These are phyloP conservation scores for Umbelopsis ramanniana DNA, from an alignment of 192 early-diverging fungal genomes.

Conservation along the genomic window DNA sequence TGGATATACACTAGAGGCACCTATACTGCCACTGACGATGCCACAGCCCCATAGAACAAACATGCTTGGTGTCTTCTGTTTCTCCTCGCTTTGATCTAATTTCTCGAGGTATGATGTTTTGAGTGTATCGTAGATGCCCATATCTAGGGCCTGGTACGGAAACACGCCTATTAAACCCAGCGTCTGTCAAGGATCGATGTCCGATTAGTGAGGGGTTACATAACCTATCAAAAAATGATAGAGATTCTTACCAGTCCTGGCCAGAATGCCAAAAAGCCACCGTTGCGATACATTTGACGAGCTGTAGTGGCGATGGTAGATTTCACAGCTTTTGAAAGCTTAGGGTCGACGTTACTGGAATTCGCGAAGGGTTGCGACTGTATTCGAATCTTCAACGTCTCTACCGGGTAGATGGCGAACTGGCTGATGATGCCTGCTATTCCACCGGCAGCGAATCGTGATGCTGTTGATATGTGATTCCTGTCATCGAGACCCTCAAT, in stretches of 20 bases:
- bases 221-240: too few species aligned
- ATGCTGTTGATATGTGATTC: constrained; percentile 37
- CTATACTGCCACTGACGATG: constrained; percentile 64
- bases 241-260: constrained; percentile 33
- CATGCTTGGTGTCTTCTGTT: constrained; percentile 45
- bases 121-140: constrained; percentile 74
- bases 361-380: constrained; percentile 59
- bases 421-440: constrained; percentile 71
- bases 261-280: constrained; percentile 69
- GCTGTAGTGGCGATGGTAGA: constrained; percentile 50
- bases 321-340: constrained; percentile 4
- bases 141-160: constrained; percentile 77
- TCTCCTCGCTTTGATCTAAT: constrained; percentile 38
- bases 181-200: constrained; percentile 20
- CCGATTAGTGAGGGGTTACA: not conserved
- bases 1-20: constrained; percentile 71
- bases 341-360: not conserved
- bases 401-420: constrained; percentile 75
- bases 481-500: constrained; percentile 35
- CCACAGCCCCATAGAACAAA: constrained; percentile 62
- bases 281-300: constrained; percentile 61
- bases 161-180: constrained; percentile 67
- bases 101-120: constrained; percentile 59
- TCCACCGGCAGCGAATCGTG: constrained; percentile 72
- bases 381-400: constrained; percentile 75